Evolutionary conservation across 768 basidiomycete species (phyloP).

Genomic region (Lyophyllum decastes): DNA sequence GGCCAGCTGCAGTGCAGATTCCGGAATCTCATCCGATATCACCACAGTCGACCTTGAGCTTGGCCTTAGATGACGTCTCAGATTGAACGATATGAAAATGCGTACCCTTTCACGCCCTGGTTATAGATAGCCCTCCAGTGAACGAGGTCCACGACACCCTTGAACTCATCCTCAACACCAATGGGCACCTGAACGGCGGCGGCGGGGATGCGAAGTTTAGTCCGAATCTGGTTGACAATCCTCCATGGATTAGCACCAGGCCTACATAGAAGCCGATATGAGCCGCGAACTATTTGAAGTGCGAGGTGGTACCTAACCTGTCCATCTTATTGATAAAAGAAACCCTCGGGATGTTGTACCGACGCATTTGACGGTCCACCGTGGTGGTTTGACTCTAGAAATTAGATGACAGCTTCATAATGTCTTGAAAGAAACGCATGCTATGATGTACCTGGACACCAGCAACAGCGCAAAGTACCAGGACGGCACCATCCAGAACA

Average conservation of each 20-base stretch:
- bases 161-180: constrained; percentile 83
- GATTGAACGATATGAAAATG: neutral
- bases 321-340: constrained; percentile 99
- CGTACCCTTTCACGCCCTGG: constrained; percentile 90
- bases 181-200: constrained; percentile 97
- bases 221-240: constrained; percentile 87
- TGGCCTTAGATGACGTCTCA: neutral
- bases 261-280: constrained; percentile 34
- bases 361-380: constrained; percentile 97
- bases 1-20: constrained; percentile 69
- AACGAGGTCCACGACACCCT: constrained; percentile 92
- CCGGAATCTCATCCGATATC: constrained; percentile 87
- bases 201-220: constrained; percentile 89
- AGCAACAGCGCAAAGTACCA: constrained; percentile 96
- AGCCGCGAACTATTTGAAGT: neutral
- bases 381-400: constrained; percentile 94
- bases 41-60: constrained; percentile 66
- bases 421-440: neutral
- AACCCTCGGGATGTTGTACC: constrained; percentile 93
- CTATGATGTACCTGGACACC: constrained; percentile 75
- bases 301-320: constrained; percentile 44
- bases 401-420: neutral
- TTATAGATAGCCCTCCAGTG: constrained; percentile 95
- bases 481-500: constrained; percentile 93
- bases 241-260: constrained; percentile 98